Percentiles rank a stretch among this genome's conserved stretches.
Evolutionary conservation across 176 grass and related monocot species (phyloP).

Genomic region (Poa annua): DNA sequence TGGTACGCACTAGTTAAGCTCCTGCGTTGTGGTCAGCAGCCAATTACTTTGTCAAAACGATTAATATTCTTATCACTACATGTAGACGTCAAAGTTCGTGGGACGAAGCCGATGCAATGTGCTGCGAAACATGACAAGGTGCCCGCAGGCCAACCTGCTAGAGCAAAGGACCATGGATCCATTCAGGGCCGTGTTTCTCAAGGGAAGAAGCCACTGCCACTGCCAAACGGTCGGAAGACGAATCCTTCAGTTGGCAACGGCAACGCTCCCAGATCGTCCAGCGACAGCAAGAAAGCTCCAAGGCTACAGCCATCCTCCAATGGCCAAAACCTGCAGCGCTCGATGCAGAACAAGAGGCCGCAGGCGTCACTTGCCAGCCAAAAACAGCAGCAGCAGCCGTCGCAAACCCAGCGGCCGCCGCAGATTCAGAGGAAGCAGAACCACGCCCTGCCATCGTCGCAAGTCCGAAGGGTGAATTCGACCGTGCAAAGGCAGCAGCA

Average conservation of each 20-base stretch:
- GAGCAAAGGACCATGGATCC: constrained; percentile 24
- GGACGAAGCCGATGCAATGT: neutral
- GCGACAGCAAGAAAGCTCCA: constrained; percentile 1
- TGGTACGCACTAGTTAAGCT: constrained; percentile 46
- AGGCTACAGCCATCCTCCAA: constrained; percentile 16
- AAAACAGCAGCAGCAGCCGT: neutral
- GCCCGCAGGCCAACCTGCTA: constrained; percentile 9
- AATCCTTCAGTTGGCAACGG: constrained; percentile 34
- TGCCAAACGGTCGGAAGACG: constrained; percentile 1
- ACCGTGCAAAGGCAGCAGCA: constrained; percentile 40
- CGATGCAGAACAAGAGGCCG: constrained; percentile 36
- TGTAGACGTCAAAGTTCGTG: constrained; percentile 40
- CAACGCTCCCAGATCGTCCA: constrained; percentile 11
- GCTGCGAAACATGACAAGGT: constrained; percentile 20
- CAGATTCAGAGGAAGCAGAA: constrained; percentile 17
- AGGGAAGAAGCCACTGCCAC: constrained; percentile 22
- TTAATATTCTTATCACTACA: neutral
- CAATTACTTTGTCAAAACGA: neutral
- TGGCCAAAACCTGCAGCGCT: neutral
- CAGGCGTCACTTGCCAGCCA: neutral
- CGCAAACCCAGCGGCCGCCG: neutral
- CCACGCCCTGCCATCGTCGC: neutral
- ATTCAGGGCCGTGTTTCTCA: neutral
- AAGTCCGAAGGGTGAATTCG: constrained; percentile 20
- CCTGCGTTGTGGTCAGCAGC: neutral